Base-by-base conservation (phyloP, 306 rosid genomes). In the Senna tora region DNA sequence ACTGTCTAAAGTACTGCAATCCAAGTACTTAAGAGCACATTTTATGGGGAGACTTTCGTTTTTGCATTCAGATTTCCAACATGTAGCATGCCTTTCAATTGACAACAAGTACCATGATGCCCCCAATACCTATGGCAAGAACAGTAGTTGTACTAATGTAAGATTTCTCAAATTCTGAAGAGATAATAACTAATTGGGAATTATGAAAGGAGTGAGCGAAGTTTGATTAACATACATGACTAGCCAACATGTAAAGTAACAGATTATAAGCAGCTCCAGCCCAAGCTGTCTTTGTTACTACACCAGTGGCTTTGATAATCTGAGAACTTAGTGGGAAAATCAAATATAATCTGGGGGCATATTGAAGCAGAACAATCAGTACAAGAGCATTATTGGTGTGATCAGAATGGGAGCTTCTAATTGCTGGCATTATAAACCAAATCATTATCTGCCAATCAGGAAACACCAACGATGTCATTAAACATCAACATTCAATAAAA, bases 221-320 rank as follows among this genome's bases (percentile, higher is more conserved):
- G 72, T 57, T 13, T 13, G 62, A n/a, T 19, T 52, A 70, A 36
- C 86, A 60, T 84, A 93, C 98, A 87, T 93, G 97, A 82, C 98
- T 93, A 36, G 96, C 98, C 71, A 93, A 77, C 98, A 91, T 87
- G 85, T 91, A 93, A 61, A 93, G 93, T 67, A 91, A 16, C 21
- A 93, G 94, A 81, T 93, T 93, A 49, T 93, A 93, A 1, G 97
- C 98, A 72, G 97, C 98, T 77, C 98, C 98, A 10, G 98, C 96
- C 97, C 97, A 93, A 32, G 98, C 98, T 0, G 96, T 91, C 80
- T 84, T 89, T 75, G 98, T 90, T 66, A 86, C 97, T 7, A 91
- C 77, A 49, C 98, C 98, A 2, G 92, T 84, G 77, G 97, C 91
- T 80, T 91, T 91, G 79, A 89, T 85, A 72, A 93, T 93, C 85